These are phyloP conservation scores for Dovyalis caffra DNA, from an alignment of 345 rosid species.

Conservation along the genomic window DNA sequence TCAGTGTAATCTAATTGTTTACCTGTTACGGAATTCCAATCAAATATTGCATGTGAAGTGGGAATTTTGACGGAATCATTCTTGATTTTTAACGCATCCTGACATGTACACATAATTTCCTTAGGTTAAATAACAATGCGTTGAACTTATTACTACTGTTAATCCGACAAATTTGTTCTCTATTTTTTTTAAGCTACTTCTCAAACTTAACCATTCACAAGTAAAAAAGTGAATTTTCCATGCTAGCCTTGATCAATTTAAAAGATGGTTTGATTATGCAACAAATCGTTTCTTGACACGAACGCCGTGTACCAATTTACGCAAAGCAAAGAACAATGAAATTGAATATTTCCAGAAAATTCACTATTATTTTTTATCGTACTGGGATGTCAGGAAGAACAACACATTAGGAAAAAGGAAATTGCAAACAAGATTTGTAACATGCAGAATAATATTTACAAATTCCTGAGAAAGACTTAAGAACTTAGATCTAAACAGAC, in stretches of 20 bases:
- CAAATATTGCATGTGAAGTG: no score
- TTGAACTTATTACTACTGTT: neutral
- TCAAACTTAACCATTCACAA: no score
- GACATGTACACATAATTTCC: no score
- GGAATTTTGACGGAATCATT: no score
- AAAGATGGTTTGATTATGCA: neutral
- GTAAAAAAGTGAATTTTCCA: neutral
- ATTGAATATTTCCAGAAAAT: neutral
- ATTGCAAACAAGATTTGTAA: neutral
- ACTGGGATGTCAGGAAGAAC: no score
- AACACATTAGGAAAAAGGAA: neutral
- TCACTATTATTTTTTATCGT: neutral
- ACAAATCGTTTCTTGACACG: neutral
- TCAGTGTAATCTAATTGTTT: no score
- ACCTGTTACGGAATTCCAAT: no score
- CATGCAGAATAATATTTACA: conserved; percentile 6
- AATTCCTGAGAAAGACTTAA: neutral
- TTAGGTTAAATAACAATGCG: neutral
- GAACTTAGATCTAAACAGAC: neutral
- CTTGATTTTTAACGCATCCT: no score
- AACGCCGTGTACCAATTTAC: neutral
- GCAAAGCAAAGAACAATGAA: neutral
- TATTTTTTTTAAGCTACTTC: neutral
- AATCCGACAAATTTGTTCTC: neutral
- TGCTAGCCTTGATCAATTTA: neutral